A percentile compares a stretch with the other conserved stretches of the same genome.
These are phyloP conservation scores for Dothidotthia symphoricarpi DNA, from an alignment of 2,329 filamentous ascomycete species.

Conservation along the genomic window DNA sequence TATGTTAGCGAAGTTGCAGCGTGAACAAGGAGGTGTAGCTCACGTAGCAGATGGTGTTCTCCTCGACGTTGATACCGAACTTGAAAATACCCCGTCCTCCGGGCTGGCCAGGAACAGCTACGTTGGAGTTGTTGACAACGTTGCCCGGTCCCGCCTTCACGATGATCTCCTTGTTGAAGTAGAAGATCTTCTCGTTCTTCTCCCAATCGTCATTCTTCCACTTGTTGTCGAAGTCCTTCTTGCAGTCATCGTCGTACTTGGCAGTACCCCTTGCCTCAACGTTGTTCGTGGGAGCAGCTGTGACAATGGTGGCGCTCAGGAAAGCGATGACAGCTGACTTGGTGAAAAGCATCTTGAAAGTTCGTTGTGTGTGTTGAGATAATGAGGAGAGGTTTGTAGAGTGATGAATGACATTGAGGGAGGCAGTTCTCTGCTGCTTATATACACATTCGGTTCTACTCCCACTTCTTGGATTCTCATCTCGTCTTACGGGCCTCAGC, in stretches of 20 bases:
- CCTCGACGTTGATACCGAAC: constrained; percentile 53
- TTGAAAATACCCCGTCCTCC: constrained; percentile 52
- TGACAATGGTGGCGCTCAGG: constrained; percentile 18
- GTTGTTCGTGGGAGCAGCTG: constrained; percentile 18
- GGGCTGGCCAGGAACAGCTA: constrained; percentile 43
- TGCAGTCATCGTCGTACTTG: constrained; percentile 19
- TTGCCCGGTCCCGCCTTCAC: constrained; percentile 52
- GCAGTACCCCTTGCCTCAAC: constrained; percentile 3
- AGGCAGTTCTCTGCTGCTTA: constrained; percentile 6
- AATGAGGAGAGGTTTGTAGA: constrained; percentile 1
- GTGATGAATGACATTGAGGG: constrained; percentile 5
- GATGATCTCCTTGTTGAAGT: constrained; percentile 53
- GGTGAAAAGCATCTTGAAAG: constrained; percentile 23
- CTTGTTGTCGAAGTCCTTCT: constrained; percentile 23
- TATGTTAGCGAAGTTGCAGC: constrained; percentile 2
- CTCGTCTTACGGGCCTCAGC: neutral
- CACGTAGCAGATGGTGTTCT: constrained; percentile 47
- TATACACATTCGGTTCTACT: constrained; percentile 17
- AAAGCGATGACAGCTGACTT: constrained; percentile 19
- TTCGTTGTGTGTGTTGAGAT: neutral
- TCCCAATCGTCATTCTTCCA: constrained; percentile 24
- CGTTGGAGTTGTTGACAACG: constrained; percentile 47
- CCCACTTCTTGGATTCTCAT: constrained; percentile 1
- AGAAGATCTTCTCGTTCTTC: constrained; percentile 29
- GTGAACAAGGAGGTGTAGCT: neutral